Evolutionary conservation across 345 rosid species (phyloP).

Genomic region (Combretum micranthum): DNA sequence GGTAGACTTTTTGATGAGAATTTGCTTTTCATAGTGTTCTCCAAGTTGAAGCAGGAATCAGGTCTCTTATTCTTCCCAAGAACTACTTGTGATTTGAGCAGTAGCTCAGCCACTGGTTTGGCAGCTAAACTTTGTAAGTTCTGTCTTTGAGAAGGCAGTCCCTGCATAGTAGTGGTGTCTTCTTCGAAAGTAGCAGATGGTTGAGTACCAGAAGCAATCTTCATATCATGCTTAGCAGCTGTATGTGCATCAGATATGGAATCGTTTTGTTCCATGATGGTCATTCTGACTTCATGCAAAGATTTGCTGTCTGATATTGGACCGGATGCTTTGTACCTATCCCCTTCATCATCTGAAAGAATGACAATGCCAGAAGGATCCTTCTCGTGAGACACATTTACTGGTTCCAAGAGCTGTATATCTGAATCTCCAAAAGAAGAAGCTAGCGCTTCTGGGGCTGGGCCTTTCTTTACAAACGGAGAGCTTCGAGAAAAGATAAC

Average conservation of each 20-base stretch:
- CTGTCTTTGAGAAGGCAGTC: constrained; percentile 26
- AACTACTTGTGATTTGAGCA: constrained; percentile 22
- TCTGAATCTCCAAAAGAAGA: constrained; percentile 26
- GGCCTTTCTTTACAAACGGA: constrained; percentile 14
- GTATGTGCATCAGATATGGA: constrained; percentile 20
- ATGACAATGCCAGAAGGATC: constrained; percentile 24
- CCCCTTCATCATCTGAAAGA: constrained; percentile 59
- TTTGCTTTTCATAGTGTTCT: constrained; percentile 21
- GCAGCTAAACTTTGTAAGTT: constrained; percentile 21
- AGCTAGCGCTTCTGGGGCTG: constrained; percentile 21
- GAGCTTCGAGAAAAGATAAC: constrained; percentile 14
- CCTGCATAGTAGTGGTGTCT: constrained; percentile 23
- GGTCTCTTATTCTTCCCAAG: constrained; percentile 28
- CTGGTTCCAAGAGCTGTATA: constrained; percentile 26
- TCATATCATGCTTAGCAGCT: constrained; percentile 24
- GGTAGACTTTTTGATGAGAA: constrained; percentile 21
- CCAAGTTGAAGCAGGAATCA: constrained; percentile 19
- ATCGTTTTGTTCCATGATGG: constrained; percentile 21
- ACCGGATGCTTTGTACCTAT: constrained; percentile 25
- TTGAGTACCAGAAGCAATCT: constrained; percentile 20
- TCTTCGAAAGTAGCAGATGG: constrained; percentile 17
- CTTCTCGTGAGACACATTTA: constrained; percentile 13
- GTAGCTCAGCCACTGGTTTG: background rate
- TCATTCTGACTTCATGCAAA: background rate
- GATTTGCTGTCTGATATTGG: constrained; percentile 11